These are phyloP conservation scores for Psophocarpus tetragonolobus DNA, from an alignment of 306 rosid genomes.

Conservation along the genomic window DNA sequence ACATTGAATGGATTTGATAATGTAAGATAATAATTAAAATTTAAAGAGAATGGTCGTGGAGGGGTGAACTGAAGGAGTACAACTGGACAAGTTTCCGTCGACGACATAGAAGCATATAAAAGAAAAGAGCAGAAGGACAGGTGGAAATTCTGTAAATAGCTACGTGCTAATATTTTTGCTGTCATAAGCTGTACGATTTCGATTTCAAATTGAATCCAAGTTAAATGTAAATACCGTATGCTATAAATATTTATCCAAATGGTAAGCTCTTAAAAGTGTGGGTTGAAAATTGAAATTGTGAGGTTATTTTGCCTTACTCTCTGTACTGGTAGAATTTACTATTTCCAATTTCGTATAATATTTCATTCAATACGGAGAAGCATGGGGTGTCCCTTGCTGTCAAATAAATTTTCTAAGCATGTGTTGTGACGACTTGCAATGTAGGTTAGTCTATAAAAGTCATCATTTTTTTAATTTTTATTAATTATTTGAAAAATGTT, in stretches of 20 bases:
- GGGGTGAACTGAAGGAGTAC: not conserved
- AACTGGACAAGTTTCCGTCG: not conserved
- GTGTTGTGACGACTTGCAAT: not conserved
- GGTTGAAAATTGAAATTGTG: not conserved
- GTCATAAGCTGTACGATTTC: constrained; percentile 10
- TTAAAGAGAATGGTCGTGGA: not conserved
- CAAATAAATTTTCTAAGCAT: not conserved
- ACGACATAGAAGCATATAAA: not conserved
- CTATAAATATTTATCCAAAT: not conserved
- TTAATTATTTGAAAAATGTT: not conserved
- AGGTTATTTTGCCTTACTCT: not conserved
- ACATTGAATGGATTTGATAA: not conserved
- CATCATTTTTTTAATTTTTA: not conserved
- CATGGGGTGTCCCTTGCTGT: not conserved
- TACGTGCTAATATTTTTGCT: constrained; percentile 22
- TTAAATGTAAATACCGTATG: not conserved
- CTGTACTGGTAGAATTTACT: not conserved
- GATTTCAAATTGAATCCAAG: not conserved
- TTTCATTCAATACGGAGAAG: not conserved
- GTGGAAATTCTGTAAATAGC: not conserved
- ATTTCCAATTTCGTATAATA: not conserved
- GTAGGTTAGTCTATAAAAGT: not conserved
- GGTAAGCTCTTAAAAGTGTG: not conserved
- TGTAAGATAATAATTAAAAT: not conserved
- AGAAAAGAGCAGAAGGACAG: not conserved